Percentiles rank a stretch among this genome's conserved stretches.
These are phyloP conservation scores for Musa troglodytarum DNA, from an alignment of 176 grass and related monocot species.

Conservation along the genomic window DNA sequence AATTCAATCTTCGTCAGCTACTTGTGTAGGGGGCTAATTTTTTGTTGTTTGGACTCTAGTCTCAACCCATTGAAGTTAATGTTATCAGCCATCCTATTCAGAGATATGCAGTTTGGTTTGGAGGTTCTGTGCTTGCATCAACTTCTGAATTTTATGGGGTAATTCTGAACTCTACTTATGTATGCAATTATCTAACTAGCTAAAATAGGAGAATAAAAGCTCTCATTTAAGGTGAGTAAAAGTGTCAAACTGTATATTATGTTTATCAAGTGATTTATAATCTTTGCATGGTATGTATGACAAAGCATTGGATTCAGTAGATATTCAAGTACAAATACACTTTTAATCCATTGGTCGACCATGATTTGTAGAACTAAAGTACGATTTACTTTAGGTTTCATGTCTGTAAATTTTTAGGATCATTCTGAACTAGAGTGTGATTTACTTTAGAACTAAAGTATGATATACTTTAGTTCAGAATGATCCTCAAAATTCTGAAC, in stretches of 20 bases:
- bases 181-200: not conserved
- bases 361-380: not conserved
- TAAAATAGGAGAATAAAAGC: not conserved
- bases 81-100: slow-evolving; percentile 93
- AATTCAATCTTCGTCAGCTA: slow-evolving; percentile 21
- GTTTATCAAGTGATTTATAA: no score
- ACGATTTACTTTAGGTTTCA: not conserved
- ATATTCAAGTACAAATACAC: not conserved
- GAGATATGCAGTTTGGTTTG: slow-evolving; percentile 98
- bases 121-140: slow-evolving; percentile 96
- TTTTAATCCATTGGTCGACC: not conserved
- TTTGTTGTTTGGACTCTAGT: slow-evolving; percentile 32
- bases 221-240: not conserved
- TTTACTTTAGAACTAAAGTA: not conserved
- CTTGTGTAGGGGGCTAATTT: not conserved
- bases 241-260: no score
- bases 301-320: not conserved
- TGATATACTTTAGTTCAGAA: not conserved
- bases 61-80: slow-evolving; percentile 92
- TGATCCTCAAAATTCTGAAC: not conserved
- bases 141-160: slow-evolving; percentile 94
- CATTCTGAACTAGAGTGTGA: not conserved
- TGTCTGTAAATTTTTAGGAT: no score
- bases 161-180: slow-evolving; percentile 20
- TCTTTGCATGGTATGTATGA: no score